These are phyloP conservation scores for Gonapodya sp. DNA, from an alignment of 192 early-diverging fungal species.

Conservation along the genomic window DNA sequence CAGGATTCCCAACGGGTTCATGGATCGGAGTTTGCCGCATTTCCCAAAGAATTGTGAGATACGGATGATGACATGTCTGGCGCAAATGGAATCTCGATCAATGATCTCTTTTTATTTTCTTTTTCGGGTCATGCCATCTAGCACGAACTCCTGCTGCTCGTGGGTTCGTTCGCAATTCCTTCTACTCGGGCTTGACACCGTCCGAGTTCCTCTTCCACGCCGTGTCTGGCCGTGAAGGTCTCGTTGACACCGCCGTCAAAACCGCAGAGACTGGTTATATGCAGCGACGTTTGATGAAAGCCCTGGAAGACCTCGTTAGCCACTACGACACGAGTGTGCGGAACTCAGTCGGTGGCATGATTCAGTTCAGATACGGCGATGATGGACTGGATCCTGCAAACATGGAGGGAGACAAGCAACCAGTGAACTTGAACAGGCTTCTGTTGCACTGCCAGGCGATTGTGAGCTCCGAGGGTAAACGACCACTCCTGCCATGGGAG, in stretches of 20 bases:
- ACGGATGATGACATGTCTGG: background rate
- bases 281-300: conserved; percentile 94
- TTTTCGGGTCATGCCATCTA: conserved; percentile 16
- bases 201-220: conserved; percentile 99
- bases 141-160: conserved; percentile 85
- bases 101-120: background rate
- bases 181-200: conserved; percentile 90
- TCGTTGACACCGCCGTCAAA: conserved; percentile 99
- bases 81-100: background rate
- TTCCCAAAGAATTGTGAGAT: conserved; percentile 76
- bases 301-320: conserved; percentile 87
- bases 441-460: conserved; percentile 44
- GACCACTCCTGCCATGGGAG: conserved; percentile 51
- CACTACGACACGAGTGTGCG: conserved; percentile 96
- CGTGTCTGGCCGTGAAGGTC: conserved; percentile 97
- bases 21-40: conserved; percentile 91
- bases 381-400: conserved; percentile 91
- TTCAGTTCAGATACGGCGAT: conserved; percentile 94
- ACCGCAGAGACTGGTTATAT: conserved; percentile 99
- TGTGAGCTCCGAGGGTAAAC: conserved; percentile 19
- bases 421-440: conserved; percentile 81
- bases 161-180: conserved; percentile 96
- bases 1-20: conserved; percentile 95
- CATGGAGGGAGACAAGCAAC: conserved; percentile 81
- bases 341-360: conserved; percentile 77